A percentile compares a stretch with the other conserved stretches of the same genome.
phyloP scores from a whole-genome alignment of 169 alveolate genomes.

The Toxoplasma gondii region DNA sequence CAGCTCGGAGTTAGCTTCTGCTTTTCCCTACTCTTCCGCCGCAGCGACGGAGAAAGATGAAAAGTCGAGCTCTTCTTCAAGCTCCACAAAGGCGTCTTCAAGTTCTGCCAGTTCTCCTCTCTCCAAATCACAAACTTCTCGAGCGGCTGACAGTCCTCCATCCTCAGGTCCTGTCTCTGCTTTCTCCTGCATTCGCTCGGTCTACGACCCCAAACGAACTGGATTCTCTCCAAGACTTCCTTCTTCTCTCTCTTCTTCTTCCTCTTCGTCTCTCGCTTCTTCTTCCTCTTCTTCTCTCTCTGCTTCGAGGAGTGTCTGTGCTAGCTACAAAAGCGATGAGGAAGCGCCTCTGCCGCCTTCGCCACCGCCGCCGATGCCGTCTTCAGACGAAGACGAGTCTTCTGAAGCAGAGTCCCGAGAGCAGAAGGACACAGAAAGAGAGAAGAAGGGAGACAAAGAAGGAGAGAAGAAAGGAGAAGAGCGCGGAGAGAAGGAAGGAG shows the following conservation, averaged over 20 bases:
- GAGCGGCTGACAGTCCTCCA: background rate
- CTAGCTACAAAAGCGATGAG: too few species aligned
- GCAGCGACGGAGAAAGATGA: background rate
- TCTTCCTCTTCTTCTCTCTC: background rate
- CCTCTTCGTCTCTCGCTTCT: background rate
- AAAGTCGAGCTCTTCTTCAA: background rate
- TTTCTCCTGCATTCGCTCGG: background rate
- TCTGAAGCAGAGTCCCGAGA: too few species aligned
- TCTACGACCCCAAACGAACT: background rate
- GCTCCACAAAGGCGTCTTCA: background rate
- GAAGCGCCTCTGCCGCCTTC: too few species aligned
- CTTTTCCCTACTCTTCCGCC: background rate
- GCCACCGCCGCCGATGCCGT: too few species aligned
- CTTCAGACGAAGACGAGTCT: too few species aligned
- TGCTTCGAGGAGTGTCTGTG: too few species aligned
- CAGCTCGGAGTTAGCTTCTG: slow-evolving; percentile 3
- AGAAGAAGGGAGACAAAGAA: background rate
- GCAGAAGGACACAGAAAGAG: background rate
- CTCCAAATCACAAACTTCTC: background rate
- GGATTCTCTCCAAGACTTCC: background rate
- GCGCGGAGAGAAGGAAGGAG: too few species aligned
- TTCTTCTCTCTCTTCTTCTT: background rate
- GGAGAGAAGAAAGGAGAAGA: too few species aligned
- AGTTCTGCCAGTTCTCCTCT: background rate
- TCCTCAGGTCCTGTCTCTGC: background rate